phyloP scores from a whole-genome alignment of 1,284 basidiomycete genomes.

The Cutaneotrichosporon sp. region DNA sequence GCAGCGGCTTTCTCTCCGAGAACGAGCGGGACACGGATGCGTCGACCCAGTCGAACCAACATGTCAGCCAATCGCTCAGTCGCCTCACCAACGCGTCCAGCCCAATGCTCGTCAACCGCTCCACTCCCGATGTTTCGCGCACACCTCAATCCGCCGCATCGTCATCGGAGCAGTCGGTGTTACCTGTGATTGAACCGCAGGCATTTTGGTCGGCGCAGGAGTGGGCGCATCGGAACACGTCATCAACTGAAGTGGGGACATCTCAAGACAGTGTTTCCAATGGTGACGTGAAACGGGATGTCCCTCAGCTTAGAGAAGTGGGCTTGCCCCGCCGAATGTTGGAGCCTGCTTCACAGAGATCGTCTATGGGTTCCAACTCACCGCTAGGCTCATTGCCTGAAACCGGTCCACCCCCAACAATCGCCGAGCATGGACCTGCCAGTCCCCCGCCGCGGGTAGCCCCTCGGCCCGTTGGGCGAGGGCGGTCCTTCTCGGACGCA shows the following conservation, averaged over 20 bases:
- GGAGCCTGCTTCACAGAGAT: not conserved
- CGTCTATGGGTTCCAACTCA: constrained; percentile 3
- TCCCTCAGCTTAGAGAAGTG: not conserved
- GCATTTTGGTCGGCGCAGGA: constrained; percentile 11
- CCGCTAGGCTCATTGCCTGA: constrained; percentile 9
- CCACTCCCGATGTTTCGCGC: not conserved
- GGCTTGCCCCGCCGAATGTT: not conserved
- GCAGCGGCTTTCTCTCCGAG: constrained; percentile 9
- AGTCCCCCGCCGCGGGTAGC: not conserved
- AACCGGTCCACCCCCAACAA: constrained; percentile 1
- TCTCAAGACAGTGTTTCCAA: not conserved
- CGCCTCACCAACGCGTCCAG: constrained; percentile 2
- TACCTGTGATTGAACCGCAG: constrained; percentile 15
- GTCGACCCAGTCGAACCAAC: no score
- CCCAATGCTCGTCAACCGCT: constrained; percentile 5
- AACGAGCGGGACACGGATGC: not conserved
- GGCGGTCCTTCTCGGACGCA: constrained; percentile 16
- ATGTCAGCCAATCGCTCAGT: not conserved
- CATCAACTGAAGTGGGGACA: not conserved
- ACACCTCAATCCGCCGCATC: constrained; percentile 1
- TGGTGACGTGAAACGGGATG: not conserved
- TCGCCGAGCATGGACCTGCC: not conserved
- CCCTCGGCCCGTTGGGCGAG: constrained; percentile 9
- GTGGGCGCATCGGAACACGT: constrained; percentile 22
- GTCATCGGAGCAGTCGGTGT: not conserved